Conservation (phyloP, 2,329 filamentous ascomycete genomes). For the Cladorrhinum sp. region DNA sequence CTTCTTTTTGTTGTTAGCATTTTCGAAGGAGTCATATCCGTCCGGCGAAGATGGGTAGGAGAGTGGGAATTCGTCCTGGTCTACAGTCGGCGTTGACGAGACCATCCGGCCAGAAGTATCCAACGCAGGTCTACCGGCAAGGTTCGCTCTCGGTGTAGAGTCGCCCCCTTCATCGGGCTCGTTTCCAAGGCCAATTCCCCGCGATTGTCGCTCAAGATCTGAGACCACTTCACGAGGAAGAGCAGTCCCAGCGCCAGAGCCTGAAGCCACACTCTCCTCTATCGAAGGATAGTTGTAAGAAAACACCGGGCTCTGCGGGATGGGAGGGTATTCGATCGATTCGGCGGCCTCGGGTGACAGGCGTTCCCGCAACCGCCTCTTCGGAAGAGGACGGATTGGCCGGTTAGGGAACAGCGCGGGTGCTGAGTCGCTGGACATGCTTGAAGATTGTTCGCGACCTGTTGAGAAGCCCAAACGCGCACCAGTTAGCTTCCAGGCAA, state of each 20-base stretch:
- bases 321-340: constrained; percentile 76
- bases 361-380: constrained; percentile 80
- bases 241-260: constrained; percentile 15
- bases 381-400: constrained; percentile 88
- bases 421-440: constrained; percentile 69
- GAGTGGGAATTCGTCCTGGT: constrained; percentile 46
- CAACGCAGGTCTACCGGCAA: neutral
- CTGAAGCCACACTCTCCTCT: constrained; percentile 41
- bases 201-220: constrained; percentile 37
- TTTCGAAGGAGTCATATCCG: constrained; percentile 96
- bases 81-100: neutral
- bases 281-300: constrained; percentile 64
- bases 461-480: constrained; percentile 16
- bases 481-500: constrained; percentile 21
- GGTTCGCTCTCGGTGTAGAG: neutral
- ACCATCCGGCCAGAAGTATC: neutral
- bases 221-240: constrained; percentile 31
- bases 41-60: constrained; percentile 72
- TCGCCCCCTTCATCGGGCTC: neutral
- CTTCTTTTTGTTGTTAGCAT: constrained; percentile 99
- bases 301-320: constrained; percentile 72
- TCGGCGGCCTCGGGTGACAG: constrained; percentile 81
- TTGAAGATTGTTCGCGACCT: constrained; percentile 43
- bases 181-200: constrained; percentile 49
- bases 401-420: constrained; percentile 83